A percentile compares a stretch with the other conserved stretches of the same genome.
Evolutionary conservation across 495 filamentous ascomycete species (phyloP).

Genomic region (Aspergillus mulundensis): DNA sequence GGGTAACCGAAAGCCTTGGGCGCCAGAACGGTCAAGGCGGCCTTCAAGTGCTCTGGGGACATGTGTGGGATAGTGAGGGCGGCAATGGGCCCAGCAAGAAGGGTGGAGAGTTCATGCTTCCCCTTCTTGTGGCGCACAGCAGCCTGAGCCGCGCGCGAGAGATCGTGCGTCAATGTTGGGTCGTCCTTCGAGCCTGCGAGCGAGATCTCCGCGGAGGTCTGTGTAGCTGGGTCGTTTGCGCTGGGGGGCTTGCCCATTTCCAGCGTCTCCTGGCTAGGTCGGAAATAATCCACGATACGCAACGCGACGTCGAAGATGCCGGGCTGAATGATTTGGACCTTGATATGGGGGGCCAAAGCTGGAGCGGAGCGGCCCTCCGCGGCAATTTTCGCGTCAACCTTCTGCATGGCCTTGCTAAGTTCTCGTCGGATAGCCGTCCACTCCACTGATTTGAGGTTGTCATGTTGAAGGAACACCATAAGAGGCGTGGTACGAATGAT

Average conservation of each 20-base stretch:
- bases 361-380: slow-evolving; percentile 40
- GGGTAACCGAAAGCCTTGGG: slow-evolving; percentile 70
- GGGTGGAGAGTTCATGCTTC: slow-evolving; percentile 63
- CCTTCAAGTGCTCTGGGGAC: slow-evolving; percentile 75
- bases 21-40: slow-evolving; percentile 68
- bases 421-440: slow-evolving; percentile 86
- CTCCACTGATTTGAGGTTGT: slow-evolving; percentile 84
- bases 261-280: slow-evolving; percentile 45
- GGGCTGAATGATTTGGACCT: slow-evolving; percentile 79
- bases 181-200: slow-evolving; percentile 34
- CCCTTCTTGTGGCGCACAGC: slow-evolving; percentile 50
- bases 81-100: slow-evolving; percentile 77
- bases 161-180: slow-evolving; percentile 63
- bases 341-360: slow-evolving; percentile 53
- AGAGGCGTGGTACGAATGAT: slow-evolving; percentile 84
- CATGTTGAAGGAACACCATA: slow-evolving; percentile 93
- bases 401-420: slow-evolving; percentile 61
- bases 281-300: slow-evolving; percentile 81
- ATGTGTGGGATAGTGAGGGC: slow-evolving; percentile 77
- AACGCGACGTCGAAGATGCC: slow-evolving; percentile 82
- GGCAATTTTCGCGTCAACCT: slow-evolving; percentile 57
- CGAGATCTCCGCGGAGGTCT: slow-evolving; percentile 38
- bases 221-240: slow-evolving; percentile 21
- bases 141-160: slow-evolving; percentile 67
- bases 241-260: not conserved